Percentiles rank a stretch among this genome's conserved stretches.
Evolutionary conservation across 2,329 filamentous ascomycete genomes (phyloP).

Genomic region (Fusarium sp.): DNA sequence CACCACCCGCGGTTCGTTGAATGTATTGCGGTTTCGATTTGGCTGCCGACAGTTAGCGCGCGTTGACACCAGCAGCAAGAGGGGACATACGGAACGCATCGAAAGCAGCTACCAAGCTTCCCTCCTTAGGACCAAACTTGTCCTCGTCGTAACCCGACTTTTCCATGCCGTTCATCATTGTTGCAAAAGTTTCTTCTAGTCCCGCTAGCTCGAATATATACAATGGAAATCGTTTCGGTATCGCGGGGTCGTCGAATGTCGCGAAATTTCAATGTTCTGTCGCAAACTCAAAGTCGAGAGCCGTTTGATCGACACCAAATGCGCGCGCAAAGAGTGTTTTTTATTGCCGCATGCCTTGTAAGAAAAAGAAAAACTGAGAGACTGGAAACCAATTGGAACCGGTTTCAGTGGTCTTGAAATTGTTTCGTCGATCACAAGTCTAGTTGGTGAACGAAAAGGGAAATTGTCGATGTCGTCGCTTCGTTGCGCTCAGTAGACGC

Average conservation of each 20-base stretch:
- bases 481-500: slow-evolving; percentile 30
- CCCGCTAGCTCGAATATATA: slow-evolving; percentile 35
- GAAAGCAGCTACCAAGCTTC: slow-evolving; percentile 81
- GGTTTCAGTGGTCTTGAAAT: slow-evolving; percentile 18
- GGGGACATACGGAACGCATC: slow-evolving; percentile 88
- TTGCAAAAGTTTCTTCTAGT: slow-evolving; percentile 17
- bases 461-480: slow-evolving; percentile 33
- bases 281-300: slow-evolving; percentile 33
- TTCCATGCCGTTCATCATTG: slow-evolving; percentile 81
- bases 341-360: slow-evolving; percentile 43
- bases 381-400: slow-evolving; percentile 29
- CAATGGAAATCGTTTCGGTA: slow-evolving; percentile 6
- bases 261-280: slow-evolving; percentile 17
- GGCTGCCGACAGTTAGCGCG: slow-evolving; percentile 65
- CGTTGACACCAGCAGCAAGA: not conserved
- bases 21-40: slow-evolving; percentile 97
- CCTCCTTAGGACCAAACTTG: slow-evolving; percentile 79
- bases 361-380: slow-evolving; percentile 12
- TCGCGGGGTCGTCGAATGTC: slow-evolving; percentile 10
- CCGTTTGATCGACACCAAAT: slow-evolving; percentile 37
- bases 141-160: slow-evolving; percentile 77
- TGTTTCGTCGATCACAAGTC: slow-evolving; percentile 16
- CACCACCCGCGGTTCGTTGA: slow-evolving; percentile 84
- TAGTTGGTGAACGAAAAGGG: slow-evolving; percentile 19
- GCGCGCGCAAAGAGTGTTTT: slow-evolving; percentile 26